Evolutionary conservation across 2,329 filamentous ascomycete species (phyloP), one percentile per base, ranked within the genome.

Genomic region (Talaromyces sp.): DNA sequence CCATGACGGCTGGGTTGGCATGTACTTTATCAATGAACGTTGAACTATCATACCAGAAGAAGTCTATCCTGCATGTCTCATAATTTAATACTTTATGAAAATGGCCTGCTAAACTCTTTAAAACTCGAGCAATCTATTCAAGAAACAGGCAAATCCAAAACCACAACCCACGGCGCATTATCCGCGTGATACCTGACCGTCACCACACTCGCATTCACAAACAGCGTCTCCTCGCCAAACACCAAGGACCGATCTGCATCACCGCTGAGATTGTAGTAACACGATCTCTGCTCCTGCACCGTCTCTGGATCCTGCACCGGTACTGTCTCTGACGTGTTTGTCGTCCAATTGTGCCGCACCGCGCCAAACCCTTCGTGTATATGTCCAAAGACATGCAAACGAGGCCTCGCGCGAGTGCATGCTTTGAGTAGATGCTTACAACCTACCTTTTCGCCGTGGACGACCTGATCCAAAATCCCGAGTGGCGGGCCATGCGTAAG

Each of bases 371-470:
- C 82, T 66, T 84, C 82, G 66, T 86, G 84, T 19, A 87, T 86
- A 71, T 87, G 85, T 0, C 85, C 85, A 66, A 86, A 88, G 63
- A 83, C 83, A 67, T 87, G 82, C n/a, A 88, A 56, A 3, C 72
- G 69, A 0, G 85, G 85, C 56, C 74, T 75, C 10, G 78, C 79
- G 6, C 83, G 75, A 57, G 75, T 70, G 1, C 81, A 72, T 0
- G 85, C 85, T 1, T 74, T 71, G 1, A 83, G 74, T 1, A 88
- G 72, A 65, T 81, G 78, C 53, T 78, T 72, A 69, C 85, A 87
- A 0, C 86, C 86, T 0, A 82, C 83, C 21, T 72, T 66, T 26
- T 73, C 67, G 2, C 68, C 24, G 8, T 21, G 10, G 68, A 1
- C 65, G 27, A 73, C 71, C n/a, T 64, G 60, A 64, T 88, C 85